phyloP scores from a whole-genome alignment of 768 basidiomycete species.

The Boletus subcaerulescens region DNA sequence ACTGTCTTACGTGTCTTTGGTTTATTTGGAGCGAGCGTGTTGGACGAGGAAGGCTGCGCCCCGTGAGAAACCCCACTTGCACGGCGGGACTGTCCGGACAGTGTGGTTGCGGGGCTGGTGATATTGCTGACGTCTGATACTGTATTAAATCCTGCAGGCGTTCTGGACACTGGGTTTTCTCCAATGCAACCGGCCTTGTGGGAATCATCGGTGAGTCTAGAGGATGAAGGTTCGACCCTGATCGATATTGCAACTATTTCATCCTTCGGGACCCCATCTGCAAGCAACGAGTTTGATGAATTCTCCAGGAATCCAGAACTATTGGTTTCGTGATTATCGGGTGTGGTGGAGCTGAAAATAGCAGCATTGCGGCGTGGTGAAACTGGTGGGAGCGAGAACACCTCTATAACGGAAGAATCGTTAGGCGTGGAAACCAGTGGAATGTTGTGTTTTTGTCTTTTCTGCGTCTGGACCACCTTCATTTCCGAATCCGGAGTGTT shows the following conservation, averaged over 20 bases:
- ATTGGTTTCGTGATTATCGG: conserved; percentile 8
- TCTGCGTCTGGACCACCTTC: background rate
- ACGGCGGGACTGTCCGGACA: background rate
- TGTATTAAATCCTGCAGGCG: conserved; percentile 9
- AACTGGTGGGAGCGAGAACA: background rate
- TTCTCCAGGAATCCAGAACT: background rate
- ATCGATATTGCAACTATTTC: background rate
- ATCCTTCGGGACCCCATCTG: background rate
- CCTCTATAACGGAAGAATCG: background rate
- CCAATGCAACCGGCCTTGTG: background rate
- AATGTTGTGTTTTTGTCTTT: background rate
- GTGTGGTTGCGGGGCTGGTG: conserved; percentile 18
- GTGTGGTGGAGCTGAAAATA: conserved; percentile 4
- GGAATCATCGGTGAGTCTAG: background rate
- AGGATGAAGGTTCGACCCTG: background rate
- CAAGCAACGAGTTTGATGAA: background rate
- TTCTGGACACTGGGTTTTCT: background rate
- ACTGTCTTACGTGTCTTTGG: conserved; percentile 20
- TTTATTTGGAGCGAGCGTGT: background rate
- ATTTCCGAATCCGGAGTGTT: background rate
- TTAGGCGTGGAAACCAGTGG: background rate
- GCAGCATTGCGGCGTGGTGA: background rate
- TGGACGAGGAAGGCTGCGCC: background rate
- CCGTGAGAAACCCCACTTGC: background rate
- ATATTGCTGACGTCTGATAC: conserved; percentile 12